Evolutionary conservation across 2,329 filamentous ascomycete species (phyloP).

Genomic region (Aspergillus felis): DNA sequence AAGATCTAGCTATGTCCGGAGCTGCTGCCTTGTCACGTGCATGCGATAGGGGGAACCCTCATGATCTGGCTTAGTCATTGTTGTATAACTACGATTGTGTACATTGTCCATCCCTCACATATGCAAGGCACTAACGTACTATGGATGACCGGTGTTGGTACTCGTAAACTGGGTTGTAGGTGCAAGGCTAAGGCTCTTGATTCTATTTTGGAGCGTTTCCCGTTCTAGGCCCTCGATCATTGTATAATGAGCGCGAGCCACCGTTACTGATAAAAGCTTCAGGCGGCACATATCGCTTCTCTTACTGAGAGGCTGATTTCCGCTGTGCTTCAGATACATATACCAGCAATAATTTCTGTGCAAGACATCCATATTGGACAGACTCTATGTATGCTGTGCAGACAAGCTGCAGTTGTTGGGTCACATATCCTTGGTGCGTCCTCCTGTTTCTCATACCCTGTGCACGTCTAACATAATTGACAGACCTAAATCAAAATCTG

Average conservation of each 20-base stretch:
- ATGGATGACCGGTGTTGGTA: too few relatives aligned
- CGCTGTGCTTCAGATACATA: not conserved
- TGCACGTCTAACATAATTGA: not conserved
- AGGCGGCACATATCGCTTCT: not conserved
- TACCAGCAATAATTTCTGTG: not conserved
- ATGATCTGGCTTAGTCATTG: too few relatives aligned
- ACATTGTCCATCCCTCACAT: too few relatives aligned
- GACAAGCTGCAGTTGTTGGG: not conserved
- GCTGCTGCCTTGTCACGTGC: not conserved
- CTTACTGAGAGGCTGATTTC: not conserved
- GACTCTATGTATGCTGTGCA: conserved; percentile 5
- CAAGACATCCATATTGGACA: not conserved
- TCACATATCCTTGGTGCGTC: conserved; percentile 1
- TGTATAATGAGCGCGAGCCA: not conserved
- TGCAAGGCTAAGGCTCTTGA: too few relatives aligned
- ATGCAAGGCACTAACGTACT: too few relatives aligned
- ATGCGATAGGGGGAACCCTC: not conserved
- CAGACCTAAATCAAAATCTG: not conserved
- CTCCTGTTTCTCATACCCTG: not conserved
- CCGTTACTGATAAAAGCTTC: not conserved
- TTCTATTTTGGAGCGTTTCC: too few relatives aligned
- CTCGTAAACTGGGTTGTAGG: too few relatives aligned
- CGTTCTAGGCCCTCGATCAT: not conserved
- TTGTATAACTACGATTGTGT: too few relatives aligned
- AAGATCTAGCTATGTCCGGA: not conserved